A percentile compares a stretch with the other conserved stretches of the same genome.
Evolutionary conservation across 805 yeast species (phyloP).

Genomic region (Barnettozyma wickerhamii): DNA sequence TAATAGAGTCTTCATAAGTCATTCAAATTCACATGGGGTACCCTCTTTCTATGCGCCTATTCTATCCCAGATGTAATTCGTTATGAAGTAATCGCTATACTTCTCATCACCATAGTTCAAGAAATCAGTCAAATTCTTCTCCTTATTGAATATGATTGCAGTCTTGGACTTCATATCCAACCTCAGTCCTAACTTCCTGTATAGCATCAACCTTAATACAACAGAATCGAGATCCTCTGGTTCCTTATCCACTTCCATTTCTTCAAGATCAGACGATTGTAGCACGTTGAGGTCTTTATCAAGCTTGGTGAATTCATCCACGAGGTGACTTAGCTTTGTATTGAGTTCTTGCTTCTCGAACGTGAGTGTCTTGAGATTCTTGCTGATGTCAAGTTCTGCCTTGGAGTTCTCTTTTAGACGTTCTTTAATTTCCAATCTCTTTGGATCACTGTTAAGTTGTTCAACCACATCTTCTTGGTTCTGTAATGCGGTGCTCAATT

Average conservation of each 20-base stretch:
- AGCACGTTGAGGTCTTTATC: slow-evolving; percentile 21
- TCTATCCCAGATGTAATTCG: slow-evolving; percentile 78
- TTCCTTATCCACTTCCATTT: slow-evolving; percentile 18
- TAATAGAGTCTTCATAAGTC: too few species aligned
- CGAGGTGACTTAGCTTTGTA: slow-evolving; percentile 35
- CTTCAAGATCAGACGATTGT: slow-evolving; percentile 29
- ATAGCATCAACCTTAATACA: slow-evolving; percentile 53
- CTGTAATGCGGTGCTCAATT: slow-evolving; percentile 15
- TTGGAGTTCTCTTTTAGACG: slow-evolving; percentile 36
- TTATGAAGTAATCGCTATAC: slow-evolving; percentile 62
- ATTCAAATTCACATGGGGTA: not conserved
- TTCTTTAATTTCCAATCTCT: slow-evolving; percentile 27
- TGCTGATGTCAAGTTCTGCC: slow-evolving; percentile 47
- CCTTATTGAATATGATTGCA: slow-evolving; percentile 46
- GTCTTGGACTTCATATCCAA: slow-evolving; percentile 39
- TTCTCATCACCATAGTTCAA: slow-evolving; percentile 46
- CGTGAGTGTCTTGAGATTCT: slow-evolving; percentile 46
- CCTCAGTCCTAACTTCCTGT: slow-evolving; percentile 54
- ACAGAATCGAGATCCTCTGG: slow-evolving; percentile 37
- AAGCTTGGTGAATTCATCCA: slow-evolving; percentile 31
- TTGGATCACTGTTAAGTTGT: slow-evolving; percentile 27
- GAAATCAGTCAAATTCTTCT: slow-evolving; percentile 42
- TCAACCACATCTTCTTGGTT: slow-evolving; percentile 17
- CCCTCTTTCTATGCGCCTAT: not conserved
- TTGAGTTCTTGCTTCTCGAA: slow-evolving; percentile 36